These are phyloP conservation scores for Prunus mira DNA, from an alignment of 306 rosid genomes.

Conservation along the genomic window DNA sequence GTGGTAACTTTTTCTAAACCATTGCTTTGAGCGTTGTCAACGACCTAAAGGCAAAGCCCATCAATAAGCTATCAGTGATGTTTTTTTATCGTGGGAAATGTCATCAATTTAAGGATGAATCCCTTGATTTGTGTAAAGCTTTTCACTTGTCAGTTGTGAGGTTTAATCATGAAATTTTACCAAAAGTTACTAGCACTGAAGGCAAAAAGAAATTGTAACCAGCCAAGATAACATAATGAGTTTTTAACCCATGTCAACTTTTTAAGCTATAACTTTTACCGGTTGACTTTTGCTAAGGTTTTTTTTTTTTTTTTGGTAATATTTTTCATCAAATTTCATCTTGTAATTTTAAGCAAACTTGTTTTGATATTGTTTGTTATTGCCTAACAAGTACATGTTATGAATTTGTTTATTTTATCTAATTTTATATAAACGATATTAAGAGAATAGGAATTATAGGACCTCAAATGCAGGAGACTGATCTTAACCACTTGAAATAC, in stretches of 20 bases:
- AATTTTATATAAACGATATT: too few species aligned
- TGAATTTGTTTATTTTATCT: too few species aligned
- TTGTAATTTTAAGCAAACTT: too few species aligned
- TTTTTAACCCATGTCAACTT: neutral
- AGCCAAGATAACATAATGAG: neutral
- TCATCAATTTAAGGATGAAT: slow-evolving; percentile 6
- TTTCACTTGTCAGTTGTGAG: neutral
- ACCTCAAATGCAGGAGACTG: rapidly evolving
- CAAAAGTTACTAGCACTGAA: neutral
- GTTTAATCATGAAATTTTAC: neutral
- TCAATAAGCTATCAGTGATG: neutral
- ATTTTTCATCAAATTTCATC: too few species aligned
- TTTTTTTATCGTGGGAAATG: neutral
- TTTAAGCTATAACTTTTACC: neutral
- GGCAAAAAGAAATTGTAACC: neutral
- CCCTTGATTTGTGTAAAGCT: neutral
- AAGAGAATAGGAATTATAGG: too few species aligned
- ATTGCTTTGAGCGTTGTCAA: neutral
- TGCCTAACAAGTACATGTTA: too few species aligned
- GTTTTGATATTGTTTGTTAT: too few species aligned
- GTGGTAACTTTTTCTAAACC: too few species aligned
- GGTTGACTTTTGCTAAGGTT: neutral
- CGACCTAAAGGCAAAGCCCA: neutral
- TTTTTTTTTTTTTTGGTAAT: neutral
- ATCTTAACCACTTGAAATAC: too few species aligned